Evolutionary conservation across 129 eudicot genomes (phyloP), one percentile per base, ranked within the genome.

Genomic region (Heracleum sosnowskyi): DNA sequence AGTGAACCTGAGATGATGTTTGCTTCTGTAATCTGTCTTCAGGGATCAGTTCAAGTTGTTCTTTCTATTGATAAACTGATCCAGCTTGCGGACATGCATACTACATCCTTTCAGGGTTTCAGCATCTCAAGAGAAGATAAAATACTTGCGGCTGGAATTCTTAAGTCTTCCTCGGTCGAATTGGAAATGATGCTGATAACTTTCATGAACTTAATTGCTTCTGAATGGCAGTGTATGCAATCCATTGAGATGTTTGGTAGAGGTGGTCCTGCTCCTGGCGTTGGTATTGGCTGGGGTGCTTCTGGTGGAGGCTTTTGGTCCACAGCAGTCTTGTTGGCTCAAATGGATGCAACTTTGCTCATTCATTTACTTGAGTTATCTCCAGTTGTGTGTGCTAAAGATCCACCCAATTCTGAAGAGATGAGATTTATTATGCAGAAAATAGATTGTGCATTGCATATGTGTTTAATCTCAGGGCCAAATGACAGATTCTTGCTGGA

Each of bases 231-330:
- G 42, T 45, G 29, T 13, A 46, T 86, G 85, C 88, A 75, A 77
- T 79, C 88, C 3, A 76, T 87, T 85, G 97, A 92, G 81, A 88
- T 79, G 79, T 92, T 92, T 79, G 90, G 97, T 12, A 79, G 99
- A 89, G 99, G 99, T 64, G 99, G 99, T 5, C 99, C 97, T 31
- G 91, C 99, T 49, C 99, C 99, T 62, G 99, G 99, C 40, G 92
- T 92, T 11, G 99, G 99, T 35, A 86, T 87, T 69, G 99, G 99
- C 22, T 95, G 99, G 99, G 99, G 99, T 84, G 88, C 90, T 26
- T 47, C 89, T 41, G 95, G 88, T 62, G 97, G 97, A 28, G 99
- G 99, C 39, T 95, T 87, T 89, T 95, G 97, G 96, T 95, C 99
- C 39, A 73, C 71, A 62, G 72, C 80, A 64, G 73, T 82, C 82